Evolutionary conservation across 2,329 filamentous ascomycete genomes (phyloP), one percentile per base, ranked within the genome.

Genomic region (Ampelomyces quisqualis): DNA sequence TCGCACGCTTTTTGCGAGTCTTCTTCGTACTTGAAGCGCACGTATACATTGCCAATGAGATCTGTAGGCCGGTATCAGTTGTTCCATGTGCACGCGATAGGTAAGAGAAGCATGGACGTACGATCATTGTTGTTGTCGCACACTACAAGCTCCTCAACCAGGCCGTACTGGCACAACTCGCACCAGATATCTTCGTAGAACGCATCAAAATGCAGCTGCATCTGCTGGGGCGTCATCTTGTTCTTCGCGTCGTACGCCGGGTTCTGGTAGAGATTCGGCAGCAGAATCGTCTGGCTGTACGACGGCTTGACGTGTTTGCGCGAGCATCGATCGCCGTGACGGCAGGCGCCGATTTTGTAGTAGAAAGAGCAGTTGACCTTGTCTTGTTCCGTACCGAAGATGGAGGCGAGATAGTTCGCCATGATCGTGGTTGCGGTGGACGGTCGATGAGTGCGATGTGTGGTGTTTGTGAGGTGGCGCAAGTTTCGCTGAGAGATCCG

Each of bases 141-240:
- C 2, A 98, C 91, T 9, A 98, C 93, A 9, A 98, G 81, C 75
- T 98, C 93, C 74, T 98, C 93, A 23, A 97, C 79, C 73, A 97
- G 89, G 57, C 93, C 93, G 70, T 94, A 98, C 74, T 95, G 57
- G 85, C 93, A 97, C 77, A 98, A 88, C 80, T 98, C 93, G 75
- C 91, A 97, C 91, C 93, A 98, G 56, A 98, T 90, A 70, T 98
- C 93, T 76, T 98, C 93, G 78, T 98, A 98, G 72, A 98, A 98
- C 64, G 93, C 93, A 73, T 98, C 93, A 69, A 98, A 98, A 80
- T 98, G 93, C 76, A 95, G 95, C 73, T 96, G 91, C 69, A 97
- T 85, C 77, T 98, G 93, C 58, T 82, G 85, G 5, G 90, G 76
- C 74, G 95, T 96, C 87, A 98, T 95, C 75, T 90, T 93, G 78